phyloP scores from a whole-genome alignment of 805 yeast species.

The Wickerhamiella dianesei region DNA sequence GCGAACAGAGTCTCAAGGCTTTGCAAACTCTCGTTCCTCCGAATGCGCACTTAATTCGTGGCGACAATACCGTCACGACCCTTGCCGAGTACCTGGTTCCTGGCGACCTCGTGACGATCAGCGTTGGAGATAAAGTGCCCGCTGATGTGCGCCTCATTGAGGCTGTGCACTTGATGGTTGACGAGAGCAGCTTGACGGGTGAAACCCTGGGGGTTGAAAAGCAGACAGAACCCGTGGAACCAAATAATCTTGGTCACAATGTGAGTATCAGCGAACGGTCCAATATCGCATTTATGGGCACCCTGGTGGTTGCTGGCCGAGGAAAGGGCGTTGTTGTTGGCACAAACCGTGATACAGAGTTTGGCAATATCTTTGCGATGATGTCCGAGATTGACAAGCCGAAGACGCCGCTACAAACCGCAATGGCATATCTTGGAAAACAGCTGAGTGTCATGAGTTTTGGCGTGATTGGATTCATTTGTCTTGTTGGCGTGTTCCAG shows the following conservation, averaged over 20 bases:
- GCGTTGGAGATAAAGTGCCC: slow-evolving; percentile 91
- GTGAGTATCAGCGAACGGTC: slow-evolving; percentile 35
- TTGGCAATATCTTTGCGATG: slow-evolving; percentile 91
- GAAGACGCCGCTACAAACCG: slow-evolving; percentile 87
- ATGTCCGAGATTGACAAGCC: slow-evolving; percentile 93
- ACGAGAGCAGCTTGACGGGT: slow-evolving; percentile 91
- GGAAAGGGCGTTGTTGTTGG: slow-evolving; percentile 90
- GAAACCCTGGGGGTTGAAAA: slow-evolving; percentile 83
- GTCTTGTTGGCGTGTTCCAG: slow-evolving; percentile 76
- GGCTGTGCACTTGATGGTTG: slow-evolving; percentile 69
- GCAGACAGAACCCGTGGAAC: slow-evolving; percentile 32
- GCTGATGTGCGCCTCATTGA: slow-evolving; percentile 80
- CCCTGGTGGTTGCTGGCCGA: slow-evolving; percentile 89
- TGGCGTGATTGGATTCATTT: slow-evolving; percentile 79
- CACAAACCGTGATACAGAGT: slow-evolving; percentile 79
- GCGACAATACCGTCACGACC: slow-evolving; percentile 63
- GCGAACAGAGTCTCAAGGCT: slow-evolving; percentile 90
- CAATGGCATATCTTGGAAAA: slow-evolving; percentile 92
- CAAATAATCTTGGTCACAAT: slow-evolving; percentile 20
- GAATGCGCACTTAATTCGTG: slow-evolving; percentile 83
- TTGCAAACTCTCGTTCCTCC: slow-evolving; percentile 89
- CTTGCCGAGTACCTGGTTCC: slow-evolving; percentile 84
- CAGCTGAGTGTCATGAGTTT: slow-evolving; percentile 78
- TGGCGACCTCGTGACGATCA: slow-evolving; percentile 82
- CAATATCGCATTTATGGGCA: slow-evolving; percentile 91